Evolutionary conservation across 208 protist species (phyloP).

Genomic region (Borovskyia barvae): DNA sequence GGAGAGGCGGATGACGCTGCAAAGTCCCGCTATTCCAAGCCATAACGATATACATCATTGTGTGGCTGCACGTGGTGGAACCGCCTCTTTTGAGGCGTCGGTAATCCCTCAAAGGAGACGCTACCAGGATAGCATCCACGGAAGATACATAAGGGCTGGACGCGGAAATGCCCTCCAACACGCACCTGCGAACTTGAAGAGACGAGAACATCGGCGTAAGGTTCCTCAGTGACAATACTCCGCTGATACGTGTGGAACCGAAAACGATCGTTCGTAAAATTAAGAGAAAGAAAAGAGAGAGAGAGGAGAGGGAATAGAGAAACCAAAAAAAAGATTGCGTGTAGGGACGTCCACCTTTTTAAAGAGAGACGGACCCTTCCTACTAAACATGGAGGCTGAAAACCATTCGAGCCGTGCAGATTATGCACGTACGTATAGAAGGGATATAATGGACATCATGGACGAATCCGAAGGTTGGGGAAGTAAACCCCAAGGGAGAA

Average conservation of each 20-base stretch:
- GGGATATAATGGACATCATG: slow-evolving; percentile 20
- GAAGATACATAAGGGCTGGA: neutral
- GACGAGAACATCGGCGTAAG: neutral
- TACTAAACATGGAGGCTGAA: too few relatives aligned
- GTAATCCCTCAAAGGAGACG: neutral
- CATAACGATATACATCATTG: neutral
- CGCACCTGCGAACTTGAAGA: neutral
- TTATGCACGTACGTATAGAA: neutral
- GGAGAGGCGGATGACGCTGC: neutral
- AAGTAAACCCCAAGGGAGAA: too few relatives aligned
- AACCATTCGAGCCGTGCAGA: neutral
- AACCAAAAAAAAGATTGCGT: too few relatives aligned
- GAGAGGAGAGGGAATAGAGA: neutral
- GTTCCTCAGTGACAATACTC: neutral
- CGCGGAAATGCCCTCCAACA: neutral
- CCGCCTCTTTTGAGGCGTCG: neutral
- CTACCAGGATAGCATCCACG: neutral
- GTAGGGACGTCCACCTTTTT: too few relatives aligned
- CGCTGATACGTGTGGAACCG: neutral
- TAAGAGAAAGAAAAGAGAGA: neutral
- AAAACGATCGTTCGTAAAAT: neutral
- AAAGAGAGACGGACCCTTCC: too few relatives aligned
- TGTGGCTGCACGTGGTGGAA: neutral
- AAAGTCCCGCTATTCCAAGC: neutral
- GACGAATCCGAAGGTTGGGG: neutral